Conservation (phyloP, 805 yeast genomes). For the Candida sakaeoensis region DNA sequence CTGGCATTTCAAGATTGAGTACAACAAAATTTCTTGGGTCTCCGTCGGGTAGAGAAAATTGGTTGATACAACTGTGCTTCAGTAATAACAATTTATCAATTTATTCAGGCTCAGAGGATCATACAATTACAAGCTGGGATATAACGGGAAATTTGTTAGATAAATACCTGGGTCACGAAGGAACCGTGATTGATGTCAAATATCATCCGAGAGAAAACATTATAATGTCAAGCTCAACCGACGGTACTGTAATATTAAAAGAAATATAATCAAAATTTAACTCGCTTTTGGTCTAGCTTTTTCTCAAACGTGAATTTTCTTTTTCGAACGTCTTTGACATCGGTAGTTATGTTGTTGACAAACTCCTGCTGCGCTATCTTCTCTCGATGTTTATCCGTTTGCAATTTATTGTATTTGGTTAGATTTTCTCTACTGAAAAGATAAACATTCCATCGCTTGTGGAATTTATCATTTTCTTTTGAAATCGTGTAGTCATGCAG, state of each 20-base stretch:
- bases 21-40: slow-evolving; percentile 58
- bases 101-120: slow-evolving; percentile 62
- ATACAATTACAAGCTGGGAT: slow-evolving; percentile 59
- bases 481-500: no score
- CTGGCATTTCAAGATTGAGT: slow-evolving; percentile 37
- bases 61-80: slow-evolving; percentile 47
- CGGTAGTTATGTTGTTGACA: neutral
- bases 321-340: neutral
- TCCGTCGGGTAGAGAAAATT: slow-evolving; percentile 47
- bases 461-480: neutral
- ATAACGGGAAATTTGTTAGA: slow-evolving; percentile 44
- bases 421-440: slow-evolving; percentile 30
- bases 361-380: neutral
- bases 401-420: slow-evolving; percentile 18
- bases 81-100: slow-evolving; percentile 39
- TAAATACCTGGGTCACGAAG: slow-evolving; percentile 57
- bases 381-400: slow-evolving; percentile 1
- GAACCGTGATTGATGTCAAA: slow-evolving; percentile 60
- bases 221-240: slow-evolving; percentile 50
- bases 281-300: neutral
- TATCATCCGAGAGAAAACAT: slow-evolving; percentile 42
- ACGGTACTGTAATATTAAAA: slow-evolving; percentile 53
- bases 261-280: slow-evolving; percentile 16
- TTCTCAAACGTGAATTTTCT: neutral
- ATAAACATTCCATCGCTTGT: slow-evolving; percentile 22